Conservation (phyloP, 495 filamentous ascomycete species). For the Penicillium cataractarum region DNA sequence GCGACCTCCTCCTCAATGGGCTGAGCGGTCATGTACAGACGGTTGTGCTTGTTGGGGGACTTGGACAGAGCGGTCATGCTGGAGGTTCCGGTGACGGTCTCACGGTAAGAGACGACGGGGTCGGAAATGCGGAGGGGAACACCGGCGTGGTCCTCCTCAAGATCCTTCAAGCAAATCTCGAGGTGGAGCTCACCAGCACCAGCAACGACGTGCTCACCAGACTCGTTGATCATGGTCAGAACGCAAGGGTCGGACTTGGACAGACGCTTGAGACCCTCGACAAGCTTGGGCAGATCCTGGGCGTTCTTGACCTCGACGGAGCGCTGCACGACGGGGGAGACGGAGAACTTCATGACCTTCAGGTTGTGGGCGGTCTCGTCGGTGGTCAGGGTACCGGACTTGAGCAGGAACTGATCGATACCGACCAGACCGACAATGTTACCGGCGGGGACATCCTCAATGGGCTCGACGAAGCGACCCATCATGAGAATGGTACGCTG, state of each 20-base stretch:
- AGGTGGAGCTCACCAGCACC: conserved; percentile 99
- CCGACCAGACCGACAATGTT: conserved; percentile 99
- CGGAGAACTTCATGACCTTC: conserved; percentile 99
- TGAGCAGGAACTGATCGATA: conserved; percentile 99
- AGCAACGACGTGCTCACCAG: conserved; percentile 98
- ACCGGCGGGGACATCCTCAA: conserved; percentile 97
- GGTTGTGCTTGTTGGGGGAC: conserved; percentile 99
- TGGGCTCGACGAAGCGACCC: conserved; percentile 98
- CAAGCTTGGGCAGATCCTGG: conserved; percentile 98
- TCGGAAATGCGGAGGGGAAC: conserved; percentile 95
- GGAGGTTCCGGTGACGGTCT: conserved; percentile 81
- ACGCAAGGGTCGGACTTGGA: conserved; percentile 99
- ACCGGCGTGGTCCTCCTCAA: conserved; percentile 99
- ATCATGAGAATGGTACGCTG: conserved; percentile 99
- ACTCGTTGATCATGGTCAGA: conserved; percentile 81
- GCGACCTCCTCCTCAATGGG: conserved; percentile 90
- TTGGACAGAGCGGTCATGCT: conserved; percentile 98
- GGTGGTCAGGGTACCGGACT: conserved; percentile 99
- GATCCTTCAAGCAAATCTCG: conserved; percentile 99
- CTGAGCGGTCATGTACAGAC: conserved; percentile 91
- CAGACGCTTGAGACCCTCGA: conserved; percentile 99
- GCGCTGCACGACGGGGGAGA: conserved; percentile 97
- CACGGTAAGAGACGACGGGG: conserved; percentile 96
- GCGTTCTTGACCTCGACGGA: conserved; percentile 99
- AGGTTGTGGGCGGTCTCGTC: conserved; percentile 98